A percentile compares a stretch with the other conserved stretches of the same genome.
Evolutionary conservation across 139 green algal species (phyloP).

Genomic region (Coelastrella sp.): DNA sequence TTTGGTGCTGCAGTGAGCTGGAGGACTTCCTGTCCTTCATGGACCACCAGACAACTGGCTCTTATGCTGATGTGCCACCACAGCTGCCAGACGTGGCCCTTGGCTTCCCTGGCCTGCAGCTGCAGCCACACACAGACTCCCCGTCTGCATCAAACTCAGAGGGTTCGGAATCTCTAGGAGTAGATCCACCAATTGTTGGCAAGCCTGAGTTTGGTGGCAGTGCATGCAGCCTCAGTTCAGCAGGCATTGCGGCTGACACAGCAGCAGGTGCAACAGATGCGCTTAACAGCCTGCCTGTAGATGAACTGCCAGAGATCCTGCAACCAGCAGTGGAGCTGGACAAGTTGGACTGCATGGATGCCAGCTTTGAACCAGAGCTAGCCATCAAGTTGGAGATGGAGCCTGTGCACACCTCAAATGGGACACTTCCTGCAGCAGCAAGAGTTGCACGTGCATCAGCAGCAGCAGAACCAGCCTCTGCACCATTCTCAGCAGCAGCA

Average conservation of each 20-base stretch:
- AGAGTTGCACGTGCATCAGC: not conserved
- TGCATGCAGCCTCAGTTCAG: not conserved
- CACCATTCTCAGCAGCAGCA: slow-evolving; percentile 9
- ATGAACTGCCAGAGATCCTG: not conserved
- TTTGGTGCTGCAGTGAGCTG: slow-evolving; percentile 15
- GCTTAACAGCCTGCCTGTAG: not conserved
- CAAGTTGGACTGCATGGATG: not conserved
- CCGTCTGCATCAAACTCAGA: slow-evolving; percentile 10
- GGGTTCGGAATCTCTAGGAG: slow-evolving; percentile 11
- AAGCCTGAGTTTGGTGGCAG: not conserved
- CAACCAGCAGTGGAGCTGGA: not conserved
- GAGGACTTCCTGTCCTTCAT: slow-evolving; percentile 48
- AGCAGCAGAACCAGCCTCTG: not conserved
- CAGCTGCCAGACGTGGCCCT: not conserved
- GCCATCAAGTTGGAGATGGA: not conserved
- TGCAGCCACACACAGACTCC: slow-evolving; percentile 25
- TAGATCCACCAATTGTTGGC: not conserved
- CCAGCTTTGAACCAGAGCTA: not conserved
- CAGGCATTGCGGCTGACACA: not conserved
- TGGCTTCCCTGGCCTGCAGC: slow-evolving; percentile 27
- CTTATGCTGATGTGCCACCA: not conserved
- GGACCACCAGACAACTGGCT: slow-evolving; percentile 34
- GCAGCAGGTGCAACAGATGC: not conserved
- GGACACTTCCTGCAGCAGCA: not conserved
- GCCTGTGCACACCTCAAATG: not conserved